Conservation (phyloP, 805 yeast genomes). For the Wickerhamiella shivajii region DNA sequence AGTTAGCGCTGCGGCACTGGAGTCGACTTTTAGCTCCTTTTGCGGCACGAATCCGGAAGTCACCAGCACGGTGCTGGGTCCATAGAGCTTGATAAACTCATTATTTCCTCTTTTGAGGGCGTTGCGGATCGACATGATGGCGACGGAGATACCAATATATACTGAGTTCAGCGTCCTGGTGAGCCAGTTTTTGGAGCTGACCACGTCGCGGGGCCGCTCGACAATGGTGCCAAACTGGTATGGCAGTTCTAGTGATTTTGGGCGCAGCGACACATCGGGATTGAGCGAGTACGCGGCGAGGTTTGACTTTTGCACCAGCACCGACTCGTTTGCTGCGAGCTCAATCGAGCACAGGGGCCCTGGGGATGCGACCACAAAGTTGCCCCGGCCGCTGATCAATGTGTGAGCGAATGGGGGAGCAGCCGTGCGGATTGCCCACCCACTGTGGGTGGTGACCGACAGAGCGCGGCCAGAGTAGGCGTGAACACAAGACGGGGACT, state of each 20-base stretch:
- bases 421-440: conserved; percentile 13
- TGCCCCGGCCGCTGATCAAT: conserved; percentile 32
- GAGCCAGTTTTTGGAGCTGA: background rate
- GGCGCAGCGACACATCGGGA: conserved; percentile 12
- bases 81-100: conserved; percentile 14
- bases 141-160: background rate
- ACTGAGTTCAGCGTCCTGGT: background rate
- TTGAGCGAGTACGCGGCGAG: conserved; percentile 30
- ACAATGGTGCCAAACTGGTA: conserved; percentile 3
- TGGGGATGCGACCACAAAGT: conserved; percentile 29
- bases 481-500: conserved; percentile 26
- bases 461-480: conserved; percentile 33
- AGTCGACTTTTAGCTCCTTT: too few species aligned
- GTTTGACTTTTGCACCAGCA: conserved; percentile 28
- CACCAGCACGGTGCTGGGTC: conserved; percentile 18
- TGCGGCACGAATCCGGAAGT: too few species aligned
- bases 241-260: conserved; percentile 4
- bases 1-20: too few species aligned
- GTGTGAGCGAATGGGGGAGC: conserved; percentile 23
- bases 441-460: conserved; percentile 17
- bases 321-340: conserved; percentile 28
- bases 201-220: background rate
- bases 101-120: conserved; percentile 8
- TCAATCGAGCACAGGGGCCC: conserved; percentile 28
- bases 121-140: background rate